phyloP scores from a whole-genome alignment of 2,329 filamentous ascomycete species.

The Cladorrhinum sp. region DNA sequence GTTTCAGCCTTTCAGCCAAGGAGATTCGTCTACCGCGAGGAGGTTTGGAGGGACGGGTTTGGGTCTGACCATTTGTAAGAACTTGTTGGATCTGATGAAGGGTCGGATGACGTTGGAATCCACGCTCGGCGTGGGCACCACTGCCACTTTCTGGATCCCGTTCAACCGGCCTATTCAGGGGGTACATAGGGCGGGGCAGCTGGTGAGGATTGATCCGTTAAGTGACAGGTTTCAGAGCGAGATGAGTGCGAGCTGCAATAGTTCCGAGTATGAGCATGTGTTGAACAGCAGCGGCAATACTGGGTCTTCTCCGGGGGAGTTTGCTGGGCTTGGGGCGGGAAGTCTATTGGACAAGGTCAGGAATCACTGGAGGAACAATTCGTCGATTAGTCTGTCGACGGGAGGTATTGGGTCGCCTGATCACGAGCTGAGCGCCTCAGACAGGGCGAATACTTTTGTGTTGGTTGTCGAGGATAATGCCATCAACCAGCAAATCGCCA shows the following conservation, averaged over 20 bases:
- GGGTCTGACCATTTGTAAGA: conserved; percentile 77
- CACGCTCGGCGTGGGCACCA: conserved; percentile 64
- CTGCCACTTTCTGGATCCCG: conserved; percentile 72
- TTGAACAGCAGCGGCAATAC: conserved; percentile 34
- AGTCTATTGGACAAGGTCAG: conserved; percentile 27
- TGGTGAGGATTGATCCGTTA: conserved; percentile 62
- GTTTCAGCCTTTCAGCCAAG: conserved; percentile 80
- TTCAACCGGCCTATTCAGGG: conserved; percentile 63
- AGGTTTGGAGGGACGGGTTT: conserved; percentile 77
- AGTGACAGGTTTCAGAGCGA: conserved; percentile 65
- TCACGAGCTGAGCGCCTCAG: conserved; percentile 50
- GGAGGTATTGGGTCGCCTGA: conserved; percentile 31
- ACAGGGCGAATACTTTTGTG: conserved; percentile 64
- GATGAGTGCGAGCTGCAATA: conserved; percentile 62
- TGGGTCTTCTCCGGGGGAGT: conserved; percentile 34
- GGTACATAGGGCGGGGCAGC: conserved; percentile 42
- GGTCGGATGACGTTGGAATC: conserved; percentile 71
- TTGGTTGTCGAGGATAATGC: conserved; percentile 77
- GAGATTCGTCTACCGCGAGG: conserved; percentile 73
- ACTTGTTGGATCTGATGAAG: conserved; percentile 74
- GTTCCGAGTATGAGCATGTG: conserved; percentile 58
- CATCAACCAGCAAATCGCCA: conserved; percentile 45
- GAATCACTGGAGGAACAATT: conserved; percentile 32
- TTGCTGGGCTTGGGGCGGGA: conserved; percentile 17
- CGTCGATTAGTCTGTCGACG: conserved; percentile 30